These are phyloP conservation scores for Psidium friedrichsthalianum DNA, from an alignment of 345 rosid genomes.

Conservation along the genomic window DNA sequence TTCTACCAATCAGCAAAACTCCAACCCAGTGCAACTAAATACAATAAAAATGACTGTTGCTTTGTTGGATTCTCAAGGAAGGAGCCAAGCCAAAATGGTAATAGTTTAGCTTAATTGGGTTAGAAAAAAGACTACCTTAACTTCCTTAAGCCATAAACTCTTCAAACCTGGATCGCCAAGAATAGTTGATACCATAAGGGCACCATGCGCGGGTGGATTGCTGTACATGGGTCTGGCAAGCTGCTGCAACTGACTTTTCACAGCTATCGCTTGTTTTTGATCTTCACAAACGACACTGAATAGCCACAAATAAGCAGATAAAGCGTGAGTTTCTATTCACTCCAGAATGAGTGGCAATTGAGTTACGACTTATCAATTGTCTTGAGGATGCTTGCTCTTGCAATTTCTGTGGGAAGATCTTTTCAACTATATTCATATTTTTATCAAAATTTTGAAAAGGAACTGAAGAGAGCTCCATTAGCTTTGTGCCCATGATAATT, in stretches of 20 bases:
- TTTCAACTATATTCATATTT: not conserved
- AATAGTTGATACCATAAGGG: constrained; percentile 66
- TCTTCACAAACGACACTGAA: constrained; percentile 77
- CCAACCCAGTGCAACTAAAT: not conserved
- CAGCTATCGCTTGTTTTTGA: constrained; percentile 70
- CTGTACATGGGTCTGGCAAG: constrained; percentile 98
- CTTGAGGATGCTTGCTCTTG: not conserved
- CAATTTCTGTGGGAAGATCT: not conserved
- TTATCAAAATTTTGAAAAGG: not conserved
- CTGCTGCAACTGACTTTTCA: constrained; percentile 93
- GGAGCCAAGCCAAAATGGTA: not conserved
- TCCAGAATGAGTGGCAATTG: not conserved
- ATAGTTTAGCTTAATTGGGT: not conserved
- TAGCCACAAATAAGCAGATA: not conserved
- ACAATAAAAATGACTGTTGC: not conserved
- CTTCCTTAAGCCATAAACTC: constrained; percentile 84
- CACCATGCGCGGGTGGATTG: constrained; percentile 93
- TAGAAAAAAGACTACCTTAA: constrained; percentile 44
- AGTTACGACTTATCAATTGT: not conserved
- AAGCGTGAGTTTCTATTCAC: not conserved
- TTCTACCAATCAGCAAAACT: not conserved
- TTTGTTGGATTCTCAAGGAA: not conserved
- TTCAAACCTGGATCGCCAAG: constrained; percentile 73
- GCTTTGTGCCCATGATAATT: not conserved
- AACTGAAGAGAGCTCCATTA: not conserved